A percentile compares a stretch with the other conserved stretches of the same genome.
Conservation (phyloP, 495 filamentous ascomycete genomes). For the Hypoxylon fragiforme region DNA sequence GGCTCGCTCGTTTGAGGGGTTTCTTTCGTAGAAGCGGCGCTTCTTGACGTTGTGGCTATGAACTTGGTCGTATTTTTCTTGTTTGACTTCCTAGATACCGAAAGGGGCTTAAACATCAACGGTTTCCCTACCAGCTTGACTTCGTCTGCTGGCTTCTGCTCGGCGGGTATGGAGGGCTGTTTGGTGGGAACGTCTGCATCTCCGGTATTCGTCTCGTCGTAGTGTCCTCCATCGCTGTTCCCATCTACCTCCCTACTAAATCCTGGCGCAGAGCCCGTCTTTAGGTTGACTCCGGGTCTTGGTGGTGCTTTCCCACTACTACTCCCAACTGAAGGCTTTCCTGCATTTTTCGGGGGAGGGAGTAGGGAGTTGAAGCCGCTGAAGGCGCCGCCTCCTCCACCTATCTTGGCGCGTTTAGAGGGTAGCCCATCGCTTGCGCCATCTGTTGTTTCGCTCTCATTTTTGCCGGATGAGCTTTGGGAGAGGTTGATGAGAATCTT, state of each 20-base stretch:
- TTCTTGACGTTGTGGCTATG: conserved; percentile 13
- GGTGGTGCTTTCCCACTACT: conserved; percentile 42
- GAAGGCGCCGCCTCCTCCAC: conserved; percentile 52
- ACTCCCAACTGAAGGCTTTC: conserved; percentile 38
- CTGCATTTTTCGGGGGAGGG: conserved; percentile 75
- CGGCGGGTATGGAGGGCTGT: conserved; percentile 48
- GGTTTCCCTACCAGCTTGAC: conserved; percentile 74
- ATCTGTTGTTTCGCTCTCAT: conserved; percentile 35
- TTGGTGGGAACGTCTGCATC: conserved; percentile 29
- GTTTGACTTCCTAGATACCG: conserved; percentile 68
- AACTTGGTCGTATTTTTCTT: conserved; percentile 60
- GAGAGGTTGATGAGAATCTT: conserved; percentile 81
- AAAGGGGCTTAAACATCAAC: conserved; percentile 86
- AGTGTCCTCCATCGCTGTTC: conserved; percentile 25
- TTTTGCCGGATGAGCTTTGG: conserved; percentile 44
- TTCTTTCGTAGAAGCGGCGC: conserved; percentile 6
- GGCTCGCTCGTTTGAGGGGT: conserved; percentile 8
- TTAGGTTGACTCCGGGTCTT: conserved; percentile 65
- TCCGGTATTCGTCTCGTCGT: conserved; percentile 12
- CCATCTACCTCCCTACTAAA: conserved; percentile 64
- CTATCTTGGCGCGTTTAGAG: conserved; percentile 67
- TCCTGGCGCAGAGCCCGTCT: conserved; percentile 75
- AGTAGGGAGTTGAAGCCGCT: conserved; percentile 82
- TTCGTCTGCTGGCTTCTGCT: conserved; percentile 56
- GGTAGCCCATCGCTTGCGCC: conserved; percentile 56